Conservation (phyloP, 768 basidiomycete genomes). For the Trametes cingulata region DNA sequence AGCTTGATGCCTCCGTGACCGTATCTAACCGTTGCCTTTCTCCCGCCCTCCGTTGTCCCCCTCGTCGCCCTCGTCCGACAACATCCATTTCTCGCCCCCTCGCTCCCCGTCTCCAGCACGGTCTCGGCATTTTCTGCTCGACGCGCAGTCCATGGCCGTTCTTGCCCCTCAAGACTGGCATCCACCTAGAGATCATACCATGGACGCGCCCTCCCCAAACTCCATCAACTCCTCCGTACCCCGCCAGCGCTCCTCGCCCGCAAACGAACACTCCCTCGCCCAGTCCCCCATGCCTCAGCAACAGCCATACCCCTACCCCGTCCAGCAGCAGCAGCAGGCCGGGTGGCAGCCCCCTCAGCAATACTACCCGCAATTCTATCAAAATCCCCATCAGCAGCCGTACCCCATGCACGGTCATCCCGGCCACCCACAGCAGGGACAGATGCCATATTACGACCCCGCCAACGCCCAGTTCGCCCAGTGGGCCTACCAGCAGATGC, state of each 20-base stretch:
- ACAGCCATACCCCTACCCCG: conserved; percentile 63
- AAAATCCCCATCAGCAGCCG: conserved; percentile 65
- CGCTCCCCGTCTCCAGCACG: conserved; percentile 11
- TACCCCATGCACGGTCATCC: conserved; percentile 46
- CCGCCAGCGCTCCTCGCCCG: conserved; percentile 62
- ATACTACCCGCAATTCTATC: conserved; percentile 78
- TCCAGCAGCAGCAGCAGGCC: conserved; percentile 66
- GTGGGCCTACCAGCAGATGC: conserved; percentile 93
- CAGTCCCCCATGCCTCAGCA: conserved; percentile 35
- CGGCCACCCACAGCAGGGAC: conserved; percentile 36
- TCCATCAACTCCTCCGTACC: conserved; percentile 40
- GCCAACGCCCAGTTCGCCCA: conserved; percentile 78
- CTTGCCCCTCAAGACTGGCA: conserved; percentile 79
- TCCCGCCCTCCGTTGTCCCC: conserved; percentile 9
- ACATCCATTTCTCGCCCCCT: neutral
- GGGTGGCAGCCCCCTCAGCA: conserved; percentile 70
- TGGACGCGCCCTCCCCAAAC: conserved; percentile 52
- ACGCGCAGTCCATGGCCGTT: conserved; percentile 64
- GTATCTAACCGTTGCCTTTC: conserved; percentile 26
- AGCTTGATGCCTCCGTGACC: conserved; percentile 18
- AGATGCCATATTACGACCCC: conserved; percentile 72
- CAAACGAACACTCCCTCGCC: conserved; percentile 49
- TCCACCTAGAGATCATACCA: conserved; percentile 60
- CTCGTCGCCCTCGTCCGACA: conserved; percentile 7
- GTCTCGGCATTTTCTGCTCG: conserved; percentile 18